Base-by-base conservation (phyloP, 108 stramenopile genomes). In the Nannochloropsis oceanica region DNA sequence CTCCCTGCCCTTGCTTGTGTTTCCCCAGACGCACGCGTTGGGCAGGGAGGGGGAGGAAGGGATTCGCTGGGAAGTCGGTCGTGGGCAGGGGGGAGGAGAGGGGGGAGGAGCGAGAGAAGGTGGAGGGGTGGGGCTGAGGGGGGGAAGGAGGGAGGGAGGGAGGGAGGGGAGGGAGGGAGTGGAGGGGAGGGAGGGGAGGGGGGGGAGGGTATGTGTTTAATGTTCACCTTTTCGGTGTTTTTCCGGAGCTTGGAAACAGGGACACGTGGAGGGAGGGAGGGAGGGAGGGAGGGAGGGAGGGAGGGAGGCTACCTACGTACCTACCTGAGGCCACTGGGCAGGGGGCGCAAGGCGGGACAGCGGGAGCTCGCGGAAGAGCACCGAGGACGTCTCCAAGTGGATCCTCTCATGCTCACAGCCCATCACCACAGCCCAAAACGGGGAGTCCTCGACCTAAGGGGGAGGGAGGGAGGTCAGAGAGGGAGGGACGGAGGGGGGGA, bases 341-440 rank as follows among this genome's bases (percentile, higher is more conserved):
- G 97, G 96, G 80, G 89, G 89, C 82, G 93, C 92, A 14, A 97
- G 94, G 81, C 92, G 86, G 84, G 95, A 90, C 42, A 93, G 86
- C 3, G 95, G 95, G n/a, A 95, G 89, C 83, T 97, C 95, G 9
- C 94, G 93, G 81, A 97, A 95, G 27, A 97, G 89, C 12, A 96
- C 95, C 13, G 95, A 95, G 85, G 95, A 95, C 7, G 96, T 97
- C 89, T 97, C 97, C 44, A 96, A 81, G 89, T 97, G 97, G 79
- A 97, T 97, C 50, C 97, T 93, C 82, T 96, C 96, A 88, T 97
- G 97, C 86, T 97, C 97, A 87, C 94, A 95, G 27, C 93, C 93
- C 95, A 96, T 94, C 80, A 93, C 91, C 44, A 95, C 84, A 26
- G 93, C 94, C 97, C 97, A 97, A 93, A 95, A 93, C 0, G 95